Evolutionary conservation across 2,329 filamentous ascomycete genomes (phyloP).

Genomic region (Aaosphaeria arxii): DNA sequence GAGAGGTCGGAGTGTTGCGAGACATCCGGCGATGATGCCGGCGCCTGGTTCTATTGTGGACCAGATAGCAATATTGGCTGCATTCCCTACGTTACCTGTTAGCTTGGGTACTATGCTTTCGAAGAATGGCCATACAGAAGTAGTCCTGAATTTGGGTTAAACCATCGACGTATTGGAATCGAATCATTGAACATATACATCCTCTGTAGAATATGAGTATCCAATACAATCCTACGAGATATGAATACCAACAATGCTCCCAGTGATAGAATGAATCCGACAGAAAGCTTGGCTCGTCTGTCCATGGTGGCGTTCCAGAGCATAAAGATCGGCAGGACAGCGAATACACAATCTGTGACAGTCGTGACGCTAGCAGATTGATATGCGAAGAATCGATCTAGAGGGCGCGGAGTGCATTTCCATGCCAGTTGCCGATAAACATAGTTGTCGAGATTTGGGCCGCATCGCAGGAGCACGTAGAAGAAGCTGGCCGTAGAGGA

Average conservation of each 20-base stretch:
- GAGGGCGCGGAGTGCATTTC: constrained; percentile 40
- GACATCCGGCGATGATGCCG: constrained; percentile 48
- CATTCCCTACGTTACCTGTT: constrained; percentile 30
- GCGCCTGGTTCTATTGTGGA: constrained; percentile 33
- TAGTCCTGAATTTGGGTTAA: constrained; percentile 44
- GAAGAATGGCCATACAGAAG: constrained; percentile 30
- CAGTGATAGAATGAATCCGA: constrained; percentile 54
- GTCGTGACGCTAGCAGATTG: constrained; percentile 28
- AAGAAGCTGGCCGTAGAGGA: constrained; percentile 45
- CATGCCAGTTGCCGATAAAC: constrained; percentile 30
- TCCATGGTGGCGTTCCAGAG: constrained; percentile 58
- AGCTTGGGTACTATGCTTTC: too few species aligned
- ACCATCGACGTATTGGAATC: constrained; percentile 47
- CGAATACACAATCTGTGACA: constrained; percentile 30
- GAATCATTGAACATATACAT: constrained; percentile 53
- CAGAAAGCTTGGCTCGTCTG: constrained; percentile 49
- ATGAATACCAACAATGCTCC: constrained; percentile 23
- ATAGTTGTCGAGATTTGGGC: constrained; percentile 23
- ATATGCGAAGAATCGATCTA: constrained; percentile 54
- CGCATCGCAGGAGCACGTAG: constrained; percentile 52
- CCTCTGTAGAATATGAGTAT: constrained; percentile 36
- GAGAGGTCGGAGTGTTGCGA: constrained; percentile 51
- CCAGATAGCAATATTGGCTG: constrained; percentile 45
- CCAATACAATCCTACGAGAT: not conserved
- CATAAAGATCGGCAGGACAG: constrained; percentile 42